These are phyloP conservation scores for Hygrocybe punicea DNA, from an alignment of 768 basidiomycete genomes.

Conservation along the genomic window DNA sequence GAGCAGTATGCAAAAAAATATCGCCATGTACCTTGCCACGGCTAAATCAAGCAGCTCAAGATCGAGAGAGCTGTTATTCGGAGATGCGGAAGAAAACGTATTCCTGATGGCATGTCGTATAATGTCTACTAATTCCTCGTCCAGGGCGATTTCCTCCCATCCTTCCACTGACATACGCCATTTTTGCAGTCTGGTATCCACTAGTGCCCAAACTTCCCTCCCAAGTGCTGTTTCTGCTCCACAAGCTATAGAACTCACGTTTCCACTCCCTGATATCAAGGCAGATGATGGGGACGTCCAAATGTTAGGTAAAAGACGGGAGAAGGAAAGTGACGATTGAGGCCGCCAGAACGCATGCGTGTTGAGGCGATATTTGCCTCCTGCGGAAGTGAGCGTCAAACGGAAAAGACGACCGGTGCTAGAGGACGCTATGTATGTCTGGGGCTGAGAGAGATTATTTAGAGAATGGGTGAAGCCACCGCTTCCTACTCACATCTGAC, in stretches of 20 bases:
- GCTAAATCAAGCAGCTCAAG: slow-evolving; percentile 72
- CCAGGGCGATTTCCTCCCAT: slow-evolving; percentile 62
- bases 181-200: slow-evolving; percentile 63
- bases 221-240: slow-evolving; percentile 45
- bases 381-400: slow-evolving; percentile 59
- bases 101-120: slow-evolving; percentile 48
- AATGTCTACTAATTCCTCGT: slow-evolving; percentile 52
- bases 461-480: slow-evolving; percentile 1
- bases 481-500: slow-evolving; percentile 45
- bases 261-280: slow-evolving; percentile 41
- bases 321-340: slow-evolving; percentile 40
- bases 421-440: slow-evolving; percentile 67
- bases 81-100: slow-evolving; percentile 36
- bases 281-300: slow-evolving; percentile 33
- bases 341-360: slow-evolving; percentile 60
- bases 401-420: slow-evolving; percentile 65
- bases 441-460: slow-evolving; percentile 40
- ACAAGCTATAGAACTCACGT: slow-evolving; percentile 62
- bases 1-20: slow-evolving; percentile 4
- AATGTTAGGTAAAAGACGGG: slow-evolving; percentile 44
- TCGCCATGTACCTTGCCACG: slow-evolving; percentile 48
- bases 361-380: slow-evolving; percentile 63
- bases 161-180: slow-evolving; percentile 69
- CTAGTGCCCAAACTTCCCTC: slow-evolving; percentile 62
- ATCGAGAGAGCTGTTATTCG: slow-evolving; percentile 52